Conservation (phyloP, 495 filamentous ascomycete species). For the Podospora appendiculata region DNA sequence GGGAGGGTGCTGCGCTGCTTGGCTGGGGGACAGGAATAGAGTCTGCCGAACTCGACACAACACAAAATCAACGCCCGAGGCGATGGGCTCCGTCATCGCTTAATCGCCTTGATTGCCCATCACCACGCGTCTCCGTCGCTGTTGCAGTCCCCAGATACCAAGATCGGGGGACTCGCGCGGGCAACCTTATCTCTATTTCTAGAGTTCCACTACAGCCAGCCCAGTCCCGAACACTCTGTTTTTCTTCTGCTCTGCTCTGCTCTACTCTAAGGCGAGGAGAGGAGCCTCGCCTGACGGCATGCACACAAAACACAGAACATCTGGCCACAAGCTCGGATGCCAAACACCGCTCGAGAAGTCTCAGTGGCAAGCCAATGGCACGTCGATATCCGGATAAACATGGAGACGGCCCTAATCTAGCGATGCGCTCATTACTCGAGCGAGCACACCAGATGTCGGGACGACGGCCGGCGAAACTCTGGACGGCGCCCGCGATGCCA, state of each 20-base stretch:
- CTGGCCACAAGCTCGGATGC: too few relatives aligned
- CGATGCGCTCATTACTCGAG: constrained; percentile 1
- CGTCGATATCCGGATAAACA: neutral
- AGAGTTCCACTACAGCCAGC: neutral
- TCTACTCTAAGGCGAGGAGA: too few relatives aligned
- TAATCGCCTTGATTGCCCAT: too few relatives aligned
- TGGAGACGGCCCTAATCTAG: neutral
- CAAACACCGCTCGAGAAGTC: neutral
- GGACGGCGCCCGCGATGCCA: constrained; percentile 8
- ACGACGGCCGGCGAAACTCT: constrained; percentile 8
- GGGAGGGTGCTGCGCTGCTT: too few relatives aligned
- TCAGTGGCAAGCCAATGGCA: neutral
- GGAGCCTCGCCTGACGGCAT: too few relatives aligned
- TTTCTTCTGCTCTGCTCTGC: too few relatives aligned
- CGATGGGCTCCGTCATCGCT: too few relatives aligned
- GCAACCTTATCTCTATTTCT: constrained; percentile 20
- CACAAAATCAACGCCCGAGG: too few relatives aligned
- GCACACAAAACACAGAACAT: too few relatives aligned
- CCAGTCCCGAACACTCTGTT: neutral
- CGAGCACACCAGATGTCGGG: neutral
- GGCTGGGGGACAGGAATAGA: too few relatives aligned
- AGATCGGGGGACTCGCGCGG: constrained; percentile 3
- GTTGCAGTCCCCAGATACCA: constrained; percentile 11
- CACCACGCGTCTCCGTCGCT: too few relatives aligned
- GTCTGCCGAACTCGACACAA: too few relatives aligned